Conservation (phyloP, 106 monocot species). For the Acorus gramineus region DNA sequence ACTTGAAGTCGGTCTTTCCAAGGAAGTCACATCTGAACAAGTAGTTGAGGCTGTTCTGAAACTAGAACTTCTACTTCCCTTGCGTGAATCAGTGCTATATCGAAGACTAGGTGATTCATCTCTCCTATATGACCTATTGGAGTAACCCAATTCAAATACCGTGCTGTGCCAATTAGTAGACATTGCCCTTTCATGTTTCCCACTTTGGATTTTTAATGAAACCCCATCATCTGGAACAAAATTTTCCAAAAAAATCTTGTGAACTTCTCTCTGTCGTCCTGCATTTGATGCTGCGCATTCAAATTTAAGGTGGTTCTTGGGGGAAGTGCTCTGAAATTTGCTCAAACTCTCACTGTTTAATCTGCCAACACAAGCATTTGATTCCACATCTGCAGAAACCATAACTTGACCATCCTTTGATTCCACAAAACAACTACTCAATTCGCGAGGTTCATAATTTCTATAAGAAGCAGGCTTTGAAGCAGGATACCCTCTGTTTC, state of each 20-base stretch:
- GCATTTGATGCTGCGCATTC: constrained; percentile 8
- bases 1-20: constrained; percentile 21
- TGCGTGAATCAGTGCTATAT: neutral
- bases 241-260: constrained; percentile 4
- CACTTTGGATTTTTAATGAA: no score
- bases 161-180: no score
- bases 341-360: no score
- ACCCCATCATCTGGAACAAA: constrained; percentile 6
- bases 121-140: neutral
- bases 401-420: no score
- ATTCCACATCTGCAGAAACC: no score
- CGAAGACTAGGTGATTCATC: constrained; percentile 4
- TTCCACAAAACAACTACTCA: no score
- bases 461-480: no score
- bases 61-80: constrained; percentile 35
- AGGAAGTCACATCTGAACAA: constrained; percentile 13
- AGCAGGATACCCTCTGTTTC: no score
- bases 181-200: no score
- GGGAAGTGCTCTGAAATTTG: neutral
- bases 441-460: no score
- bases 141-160: no score
- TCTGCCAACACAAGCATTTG: no score
- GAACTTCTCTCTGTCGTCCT: constrained; percentile 2
- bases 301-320: constrained; percentile 7
- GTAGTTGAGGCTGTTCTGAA: constrained; percentile 21